Evolutionary conservation across 2,329 filamentous ascomycete genomes (phyloP), one percentile per base, ranked within the genome.

Genomic region (Thermoascus crustaceus): DNA sequence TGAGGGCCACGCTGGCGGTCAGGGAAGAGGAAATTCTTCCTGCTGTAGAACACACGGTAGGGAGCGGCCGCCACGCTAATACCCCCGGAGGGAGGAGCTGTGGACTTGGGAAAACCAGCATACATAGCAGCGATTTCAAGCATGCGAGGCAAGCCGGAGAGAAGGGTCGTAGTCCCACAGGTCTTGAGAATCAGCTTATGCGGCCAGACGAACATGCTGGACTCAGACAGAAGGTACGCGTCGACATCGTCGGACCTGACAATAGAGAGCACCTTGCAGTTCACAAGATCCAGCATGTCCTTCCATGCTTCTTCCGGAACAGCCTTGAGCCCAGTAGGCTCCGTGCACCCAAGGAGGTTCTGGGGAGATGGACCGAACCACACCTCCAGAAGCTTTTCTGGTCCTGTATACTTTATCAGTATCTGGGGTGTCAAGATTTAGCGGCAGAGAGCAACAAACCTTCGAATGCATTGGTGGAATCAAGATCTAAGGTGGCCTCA

Each of bases 121-220:
- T 89, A 74, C 32, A 80, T 66, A 31, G 87, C 85, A 19, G 91
- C 91, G 54, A 96, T 94, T 60, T 93, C 86, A 35, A 98, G 73
- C 61, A 98, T 82, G 48, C 86, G 85, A 48, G 86, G 85, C 30
- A 98, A 74, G 13, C 91, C 91, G 31, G 84, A 81, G 5, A 98
- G 76, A 35, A 98, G 70, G 2, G 91, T 98, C 9, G 91, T 98
- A 16, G 91, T 98, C 41, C 91, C 91, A 55, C 91, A 98, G 5
- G 91, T 98, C 76, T 98, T 98, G 48, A 98, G 72, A 42, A 98
- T 94, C 45, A 98, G 76, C 73, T 98, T 98, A 76, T 98, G 91
- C n/a, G 88, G 87, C 64, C 94, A 98, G 51, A 98, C 86, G 60
- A 98, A 98, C 88, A 98, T 94, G 82, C 91, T 96, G 25, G 91